phyloP scores from a whole-genome alignment of 768 basidiomycete species.

The Chalciporus pseudorubinellus region DNA sequence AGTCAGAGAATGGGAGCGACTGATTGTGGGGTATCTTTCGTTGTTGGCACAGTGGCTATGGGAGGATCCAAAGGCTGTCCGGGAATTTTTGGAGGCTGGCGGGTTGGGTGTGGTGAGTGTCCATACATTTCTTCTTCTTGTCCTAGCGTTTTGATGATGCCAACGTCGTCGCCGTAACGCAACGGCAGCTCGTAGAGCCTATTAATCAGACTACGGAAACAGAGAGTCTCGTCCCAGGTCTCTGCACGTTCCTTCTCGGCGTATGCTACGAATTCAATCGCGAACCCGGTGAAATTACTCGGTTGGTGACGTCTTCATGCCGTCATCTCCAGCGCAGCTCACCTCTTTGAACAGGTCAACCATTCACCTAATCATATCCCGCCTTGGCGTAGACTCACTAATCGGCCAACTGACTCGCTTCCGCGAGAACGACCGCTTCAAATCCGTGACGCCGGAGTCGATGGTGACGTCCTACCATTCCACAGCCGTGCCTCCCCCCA shows the following conservation, averaged over 20 bases:
- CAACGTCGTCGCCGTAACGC: neutral
- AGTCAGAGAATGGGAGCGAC: conserved; percentile 84
- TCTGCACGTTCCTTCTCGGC: conserved; percentile 89
- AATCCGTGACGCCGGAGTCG: conserved; percentile 80
- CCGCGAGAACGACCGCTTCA: conserved; percentile 92
- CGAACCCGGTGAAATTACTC: conserved; percentile 92
- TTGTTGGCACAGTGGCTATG: conserved; percentile 92
- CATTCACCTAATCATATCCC: conserved; percentile 85
- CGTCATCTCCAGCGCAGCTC: neutral
- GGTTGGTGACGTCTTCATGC: conserved; percentile 45
- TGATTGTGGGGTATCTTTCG: conserved; percentile 82
- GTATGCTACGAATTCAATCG: conserved; percentile 96
- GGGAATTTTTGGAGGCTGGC: conserved; percentile 87
- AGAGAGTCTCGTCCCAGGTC: conserved; percentile 83
- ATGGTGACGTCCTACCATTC: conserved; percentile 61
- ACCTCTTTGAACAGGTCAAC: conserved; percentile 53
- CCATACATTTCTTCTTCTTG: neutral
- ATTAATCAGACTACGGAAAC: conserved; percentile 87
- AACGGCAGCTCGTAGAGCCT: conserved; percentile 80
- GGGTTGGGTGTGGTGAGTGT: conserved; percentile 83
- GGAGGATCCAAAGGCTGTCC: conserved; percentile 88
- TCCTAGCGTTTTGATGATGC: neutral
- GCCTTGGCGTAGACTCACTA: conserved; percentile 87
- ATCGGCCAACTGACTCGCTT: conserved; percentile 82
- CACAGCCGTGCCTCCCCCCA: neutral